These are phyloP conservation scores for Suhomyces faveliae DNA, from an alignment of 805 yeast species.

Conservation along the genomic window DNA sequence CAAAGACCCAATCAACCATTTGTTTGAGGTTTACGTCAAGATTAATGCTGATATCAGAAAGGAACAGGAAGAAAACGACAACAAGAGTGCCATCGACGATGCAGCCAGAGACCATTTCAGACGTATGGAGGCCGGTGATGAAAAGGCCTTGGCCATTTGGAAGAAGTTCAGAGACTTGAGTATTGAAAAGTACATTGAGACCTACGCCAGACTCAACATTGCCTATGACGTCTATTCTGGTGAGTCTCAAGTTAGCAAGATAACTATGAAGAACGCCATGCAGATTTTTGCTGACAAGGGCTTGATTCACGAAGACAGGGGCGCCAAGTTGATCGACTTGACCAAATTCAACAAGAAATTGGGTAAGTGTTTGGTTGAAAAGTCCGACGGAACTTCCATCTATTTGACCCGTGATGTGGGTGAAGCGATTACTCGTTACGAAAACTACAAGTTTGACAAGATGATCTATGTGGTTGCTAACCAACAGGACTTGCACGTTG, in stretches of 20 bases:
- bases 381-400: constrained; percentile 92
- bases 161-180: constrained; percentile 85
- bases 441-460: constrained; percentile 83
- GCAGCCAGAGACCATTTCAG: constrained; percentile 86
- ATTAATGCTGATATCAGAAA: constrained; percentile 73
- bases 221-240: constrained; percentile 88
- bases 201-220: constrained; percentile 91
- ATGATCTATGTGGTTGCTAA: constrained; percentile 94
- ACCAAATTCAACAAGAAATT: constrained; percentile 83
- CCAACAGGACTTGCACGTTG: constrained; percentile 93
- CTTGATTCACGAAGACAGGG: constrained; percentile 80
- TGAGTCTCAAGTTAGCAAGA: constrained; percentile 87
- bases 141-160: constrained; percentile 76
- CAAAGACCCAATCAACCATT: constrained; percentile 86
- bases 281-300: constrained; percentile 62
- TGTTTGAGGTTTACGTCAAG: constrained; percentile 89
- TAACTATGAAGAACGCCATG: constrained; percentile 64
- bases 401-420: constrained; percentile 96
- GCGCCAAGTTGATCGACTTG: constrained; percentile 86
- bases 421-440: constrained; percentile 89
- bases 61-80: constrained; percentile 51
- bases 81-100: constrained; percentile 55
- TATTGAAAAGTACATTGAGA: constrained; percentile 78
- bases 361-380: constrained; percentile 89
- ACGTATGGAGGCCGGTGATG: constrained; percentile 92